Evolutionary conservation across 1,139 yeast genomes (phyloP).

Genomic region (Blastobotrys petasosporus): DNA sequence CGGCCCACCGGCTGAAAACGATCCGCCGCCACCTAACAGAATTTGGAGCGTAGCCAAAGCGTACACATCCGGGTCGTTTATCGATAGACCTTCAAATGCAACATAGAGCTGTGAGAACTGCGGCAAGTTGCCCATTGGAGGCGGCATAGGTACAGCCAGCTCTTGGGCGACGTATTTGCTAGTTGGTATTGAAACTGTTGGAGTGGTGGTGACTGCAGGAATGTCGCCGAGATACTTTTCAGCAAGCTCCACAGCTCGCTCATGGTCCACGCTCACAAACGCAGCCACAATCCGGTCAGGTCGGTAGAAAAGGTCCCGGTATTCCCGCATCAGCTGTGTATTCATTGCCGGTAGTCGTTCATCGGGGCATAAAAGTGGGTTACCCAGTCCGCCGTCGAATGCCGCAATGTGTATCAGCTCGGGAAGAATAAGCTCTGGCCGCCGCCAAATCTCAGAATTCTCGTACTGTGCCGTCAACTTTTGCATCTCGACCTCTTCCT

Average conservation of each 20-base stretch:
- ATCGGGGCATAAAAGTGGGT: constrained; percentile 76
- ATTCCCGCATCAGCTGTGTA: constrained; percentile 49
- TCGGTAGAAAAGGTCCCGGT: constrained; percentile 61
- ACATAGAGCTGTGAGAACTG: constrained; percentile 82
- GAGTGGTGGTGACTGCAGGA: constrained; percentile 7
- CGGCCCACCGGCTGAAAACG: constrained; percentile 99
- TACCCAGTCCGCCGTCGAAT: constrained; percentile 71
- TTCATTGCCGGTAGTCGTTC: constrained; percentile 57
- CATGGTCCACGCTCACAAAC: constrained; percentile 79
- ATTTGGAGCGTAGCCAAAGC: constrained; percentile 89
- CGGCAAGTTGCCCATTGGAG: constrained; percentile 64
- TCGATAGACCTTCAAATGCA: constrained; percentile 83
- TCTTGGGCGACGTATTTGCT: constrained; percentile 13
- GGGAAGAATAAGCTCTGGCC: constrained; percentile 83
- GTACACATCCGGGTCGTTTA: constrained; percentile 79
- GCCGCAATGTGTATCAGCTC: constrained; percentile 85
- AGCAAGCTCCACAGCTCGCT: constrained; percentile 59
- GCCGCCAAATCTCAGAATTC: constrained; percentile 70
- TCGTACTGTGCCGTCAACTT: constrained; percentile 74
- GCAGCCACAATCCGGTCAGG: constrained; percentile 85
- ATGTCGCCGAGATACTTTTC: constrained; percentile 55
- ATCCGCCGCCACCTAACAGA: constrained; percentile 94
- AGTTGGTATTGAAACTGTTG: constrained; percentile 4
- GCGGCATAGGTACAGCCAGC: constrained; percentile 15
- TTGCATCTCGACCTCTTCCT: constrained; percentile 69